These are phyloP conservation scores for Xylaria sp. DNA, from an alignment of 2,329 filamentous ascomycete species.

Conservation along the genomic window DNA sequence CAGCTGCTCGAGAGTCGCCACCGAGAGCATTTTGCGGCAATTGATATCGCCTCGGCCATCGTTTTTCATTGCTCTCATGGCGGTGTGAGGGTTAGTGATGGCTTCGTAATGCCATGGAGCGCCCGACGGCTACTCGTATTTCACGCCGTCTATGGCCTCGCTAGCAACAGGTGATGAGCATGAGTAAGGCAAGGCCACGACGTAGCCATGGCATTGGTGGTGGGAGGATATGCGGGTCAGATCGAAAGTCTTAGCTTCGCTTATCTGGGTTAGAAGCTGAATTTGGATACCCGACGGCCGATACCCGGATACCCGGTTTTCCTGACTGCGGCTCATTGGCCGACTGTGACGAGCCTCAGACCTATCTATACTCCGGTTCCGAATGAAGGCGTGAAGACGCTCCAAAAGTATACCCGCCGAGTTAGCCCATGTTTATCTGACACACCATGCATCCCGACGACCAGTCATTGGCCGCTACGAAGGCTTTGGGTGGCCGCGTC, in stretches of 20 bases:
- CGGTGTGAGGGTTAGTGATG: neutral
- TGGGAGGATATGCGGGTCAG: constrained; percentile 26
- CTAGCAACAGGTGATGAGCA: neutral
- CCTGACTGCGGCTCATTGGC: constrained; percentile 12
- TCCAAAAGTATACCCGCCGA: neutral
- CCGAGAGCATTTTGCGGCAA: constrained; percentile 19
- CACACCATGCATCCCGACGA: constrained; percentile 28
- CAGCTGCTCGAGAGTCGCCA: neutral
- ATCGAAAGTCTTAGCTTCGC: constrained; percentile 24
- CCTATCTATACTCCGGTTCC: constrained; percentile 14
- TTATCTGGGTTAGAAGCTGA: neutral
- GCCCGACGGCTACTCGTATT: constrained; percentile 19
- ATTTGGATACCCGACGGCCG: constrained; percentile 24
- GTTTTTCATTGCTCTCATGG: neutral
- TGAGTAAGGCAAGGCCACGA: constrained; percentile 9
- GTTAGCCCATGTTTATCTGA: constrained; percentile 1
- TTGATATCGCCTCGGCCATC: constrained; percentile 26
- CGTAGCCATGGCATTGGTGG: neutral
- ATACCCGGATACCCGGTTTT: constrained; percentile 34
- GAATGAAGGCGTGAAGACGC: neutral
- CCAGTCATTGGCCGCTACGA: constrained; percentile 1
- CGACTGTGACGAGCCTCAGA: constrained; percentile 11
- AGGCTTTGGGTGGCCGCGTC: constrained; percentile 27
- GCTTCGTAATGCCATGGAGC: neutral
- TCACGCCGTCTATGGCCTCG: neutral